Percentiles rank a stretch among this genome's conserved stretches.
phyloP scores from a whole-genome alignment of 352 stramenopile genomes.

The Albugo candida region DNA sequence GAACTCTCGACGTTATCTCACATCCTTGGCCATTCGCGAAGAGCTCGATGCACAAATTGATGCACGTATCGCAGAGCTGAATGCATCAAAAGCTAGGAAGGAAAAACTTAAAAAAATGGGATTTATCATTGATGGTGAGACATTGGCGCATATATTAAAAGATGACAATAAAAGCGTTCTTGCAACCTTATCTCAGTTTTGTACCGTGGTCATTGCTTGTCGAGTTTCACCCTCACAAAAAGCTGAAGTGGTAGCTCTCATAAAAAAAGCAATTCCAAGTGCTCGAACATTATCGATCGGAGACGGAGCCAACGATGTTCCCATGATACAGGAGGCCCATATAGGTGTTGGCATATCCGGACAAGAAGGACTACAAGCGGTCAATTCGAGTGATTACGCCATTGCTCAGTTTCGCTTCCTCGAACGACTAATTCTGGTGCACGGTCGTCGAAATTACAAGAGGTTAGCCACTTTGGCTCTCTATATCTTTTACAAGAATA shows the following conservation, averaged over 20 bases:
- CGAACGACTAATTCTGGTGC: conserved; percentile 76
- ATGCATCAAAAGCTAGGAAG: conserved; percentile 20
- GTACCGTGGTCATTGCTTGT: conserved; percentile 77
- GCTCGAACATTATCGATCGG: conserved; percentile 78
- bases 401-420: conserved; percentile 87
- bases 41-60: conserved; percentile 27
- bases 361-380: conserved; percentile 83
- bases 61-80: conserved; percentile 21
- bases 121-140: conserved; percentile 67
- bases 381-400: conserved; percentile 87
- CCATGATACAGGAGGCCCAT: conserved; percentile 88
- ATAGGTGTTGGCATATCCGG: conserved; percentile 83
- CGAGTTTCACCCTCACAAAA: conserved; percentile 77
- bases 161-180: conserved; percentile 22
- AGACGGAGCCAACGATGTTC: conserved; percentile 90
- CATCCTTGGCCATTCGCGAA: conserved; percentile 20
- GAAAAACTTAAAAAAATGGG: conserved; percentile 32
- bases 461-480: conserved; percentile 77
- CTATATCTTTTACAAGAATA: conserved; percentile 92
- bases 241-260: conserved; percentile 60
- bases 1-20: conserved; percentile 32
- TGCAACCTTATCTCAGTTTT: conserved; percentile 52
- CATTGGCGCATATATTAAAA: conserved; percentile 29
- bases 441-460: conserved; percentile 83
- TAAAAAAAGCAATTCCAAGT: conserved; percentile 51